phyloP scores from a whole-genome alignment of 179 eudicot genomes.

The Pouteria campechiana region DNA sequence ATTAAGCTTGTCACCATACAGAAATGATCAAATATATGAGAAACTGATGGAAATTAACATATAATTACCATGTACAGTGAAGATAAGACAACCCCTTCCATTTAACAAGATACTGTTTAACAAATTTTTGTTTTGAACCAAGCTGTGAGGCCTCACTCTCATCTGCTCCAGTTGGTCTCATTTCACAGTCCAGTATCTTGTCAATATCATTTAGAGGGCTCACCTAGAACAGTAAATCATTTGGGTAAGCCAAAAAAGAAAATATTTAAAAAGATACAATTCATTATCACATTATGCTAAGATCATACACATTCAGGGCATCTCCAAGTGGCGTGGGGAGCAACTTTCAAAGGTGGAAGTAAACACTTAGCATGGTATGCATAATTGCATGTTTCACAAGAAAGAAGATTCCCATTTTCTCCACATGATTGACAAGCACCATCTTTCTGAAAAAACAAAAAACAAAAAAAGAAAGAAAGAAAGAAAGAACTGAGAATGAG shows the following conservation, averaged over 20 bases:
- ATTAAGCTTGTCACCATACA: not conserved
- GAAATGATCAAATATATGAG: not conserved
- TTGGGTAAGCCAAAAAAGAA: not conserved
- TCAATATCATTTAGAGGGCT: constrained; percentile 86
- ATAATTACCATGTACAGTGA: constrained; percentile 84
- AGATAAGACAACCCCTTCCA: constrained; percentile 96
- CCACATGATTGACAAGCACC: constrained; percentile 71
- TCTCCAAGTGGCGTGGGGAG: constrained; percentile 68
- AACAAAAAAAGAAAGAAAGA: not conserved
- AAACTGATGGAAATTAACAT: constrained; percentile 1
- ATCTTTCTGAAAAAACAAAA: constrained; percentile 37
- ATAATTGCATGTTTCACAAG: constrained; percentile 79
- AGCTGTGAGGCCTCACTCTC: constrained; percentile 57
- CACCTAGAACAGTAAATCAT: constrained; percentile 45
- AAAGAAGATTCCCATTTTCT: constrained; percentile 38
- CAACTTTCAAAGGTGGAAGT: constrained; percentile 64
- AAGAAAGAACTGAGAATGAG: too few species aligned
- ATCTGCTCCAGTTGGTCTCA: constrained; percentile 60
- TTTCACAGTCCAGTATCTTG: constrained; percentile 78
- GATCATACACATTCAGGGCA: constrained; percentile 92
- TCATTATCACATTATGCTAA: constrained; percentile 4
- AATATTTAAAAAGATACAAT: not conserved
- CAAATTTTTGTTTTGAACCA: constrained; percentile 68
- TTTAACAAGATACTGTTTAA: constrained; percentile 87
- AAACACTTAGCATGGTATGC: constrained; percentile 83